Conservation (phyloP, 495 filamentous ascomycete species). For the Penicillium coffeae region DNA sequence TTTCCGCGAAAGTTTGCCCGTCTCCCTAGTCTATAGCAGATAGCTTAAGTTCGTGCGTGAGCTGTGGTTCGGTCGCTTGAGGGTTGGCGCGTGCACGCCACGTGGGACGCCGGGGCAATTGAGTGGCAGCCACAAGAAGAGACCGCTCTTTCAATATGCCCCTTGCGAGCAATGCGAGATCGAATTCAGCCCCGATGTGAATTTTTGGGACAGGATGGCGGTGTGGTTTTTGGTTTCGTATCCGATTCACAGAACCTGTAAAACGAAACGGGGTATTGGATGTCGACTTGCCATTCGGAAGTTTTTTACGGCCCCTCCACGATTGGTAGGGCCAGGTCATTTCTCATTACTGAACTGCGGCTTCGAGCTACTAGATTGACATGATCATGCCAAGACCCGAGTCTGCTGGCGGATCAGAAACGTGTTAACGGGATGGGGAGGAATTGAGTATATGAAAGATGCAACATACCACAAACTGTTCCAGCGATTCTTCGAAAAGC, state of each 20-base stretch:
- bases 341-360: not conserved
- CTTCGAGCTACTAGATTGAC: not conserved
- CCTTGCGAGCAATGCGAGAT: constrained; percentile 3
- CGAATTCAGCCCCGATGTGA: not conserved
- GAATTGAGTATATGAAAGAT: constrained; percentile 1
- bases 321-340: not conserved
- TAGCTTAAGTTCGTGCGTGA: not conserved
- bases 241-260: not conserved
- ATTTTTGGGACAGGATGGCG: constrained; percentile 7
- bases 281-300: not conserved
- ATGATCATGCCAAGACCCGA: constrained; percentile 32
- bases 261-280: not conserved
- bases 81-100: constrained; percentile 9
- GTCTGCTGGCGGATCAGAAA: constrained; percentile 33
- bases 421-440: constrained; percentile 10
- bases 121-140: constrained; percentile 8
- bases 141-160: not conserved
- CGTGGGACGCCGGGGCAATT: constrained; percentile 16
- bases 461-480: constrained; percentile 68
- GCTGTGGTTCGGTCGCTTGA: constrained; percentile 2
- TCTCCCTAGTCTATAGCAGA: not conserved
- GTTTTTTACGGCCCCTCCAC: not conserved
- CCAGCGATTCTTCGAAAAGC: constrained; percentile 86
- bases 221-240: constrained; percentile 7
- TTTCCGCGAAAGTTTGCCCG: not conserved